phyloP scores from a whole-genome alignment of 192 early-diverging fungal species.

The Umbelopsis sp. region DNA sequence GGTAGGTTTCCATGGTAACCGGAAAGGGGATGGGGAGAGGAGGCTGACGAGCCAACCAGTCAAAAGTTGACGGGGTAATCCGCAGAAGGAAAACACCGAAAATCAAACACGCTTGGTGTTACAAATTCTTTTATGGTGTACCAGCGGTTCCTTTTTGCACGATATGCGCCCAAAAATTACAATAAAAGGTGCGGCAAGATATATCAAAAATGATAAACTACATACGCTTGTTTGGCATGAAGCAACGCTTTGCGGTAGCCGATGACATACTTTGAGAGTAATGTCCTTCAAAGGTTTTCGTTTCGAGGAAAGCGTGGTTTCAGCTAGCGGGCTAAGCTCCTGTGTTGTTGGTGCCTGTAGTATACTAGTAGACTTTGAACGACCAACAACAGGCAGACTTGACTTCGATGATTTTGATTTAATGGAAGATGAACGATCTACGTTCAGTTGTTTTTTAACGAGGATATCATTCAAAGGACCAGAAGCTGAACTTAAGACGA shows the following conservation, averaged over 20 bases:
- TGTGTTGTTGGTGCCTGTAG: neutral
- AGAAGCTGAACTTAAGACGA: conserved; percentile 10
- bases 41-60: conserved; percentile 16
- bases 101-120: conserved; percentile 16
- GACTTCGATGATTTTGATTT: neutral
- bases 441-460: neutral
- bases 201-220: neutral
- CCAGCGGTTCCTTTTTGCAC: conserved; percentile 2
- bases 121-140: neutral
- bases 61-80: conserved; percentile 13
- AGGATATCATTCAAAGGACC: neutral
- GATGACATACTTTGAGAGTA: conserved; percentile 6
- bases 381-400: neutral
- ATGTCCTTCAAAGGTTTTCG: conserved; percentile 16
- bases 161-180: neutral
- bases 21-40: neutral
- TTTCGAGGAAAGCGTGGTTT: neutral
- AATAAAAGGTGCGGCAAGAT: neutral
- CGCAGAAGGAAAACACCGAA: conserved; percentile 14
- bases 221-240: conserved; percentile 8
- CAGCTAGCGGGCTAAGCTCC: neutral
- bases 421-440: neutral
- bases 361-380: neutral
- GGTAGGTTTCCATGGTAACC: conserved; percentile 17
- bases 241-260: neutral